phyloP scores from a whole-genome alignment of 2,329 filamentous ascomycete species.

The Clarireedia homoeocarpa region DNA sequence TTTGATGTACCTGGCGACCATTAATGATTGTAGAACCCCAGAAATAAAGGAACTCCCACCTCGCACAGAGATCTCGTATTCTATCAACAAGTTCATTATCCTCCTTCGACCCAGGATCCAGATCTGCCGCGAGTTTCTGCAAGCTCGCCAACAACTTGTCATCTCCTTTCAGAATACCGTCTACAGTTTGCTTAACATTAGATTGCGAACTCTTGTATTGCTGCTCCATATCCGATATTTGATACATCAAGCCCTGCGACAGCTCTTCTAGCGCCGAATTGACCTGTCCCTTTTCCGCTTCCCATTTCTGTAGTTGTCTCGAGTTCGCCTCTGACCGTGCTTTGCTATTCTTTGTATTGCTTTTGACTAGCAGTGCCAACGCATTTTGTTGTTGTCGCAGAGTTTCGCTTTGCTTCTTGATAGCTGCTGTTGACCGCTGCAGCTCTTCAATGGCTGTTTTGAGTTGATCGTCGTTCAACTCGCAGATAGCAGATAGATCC shows the following conservation, averaged over 20 bases:
- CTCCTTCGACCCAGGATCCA: constrained; percentile 44
- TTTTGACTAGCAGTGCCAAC: constrained; percentile 44
- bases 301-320: constrained; percentile 34
- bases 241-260: constrained; percentile 39
- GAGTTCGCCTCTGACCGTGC: constrained; percentile 33
- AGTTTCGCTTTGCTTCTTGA: constrained; percentile 55
- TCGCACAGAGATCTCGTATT: constrained; percentile 52
- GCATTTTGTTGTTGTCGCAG: constrained; percentile 56
- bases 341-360: constrained; percentile 30
- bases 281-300: constrained; percentile 35
- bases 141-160: constrained; percentile 58
- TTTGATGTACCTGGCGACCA: constrained; percentile 42
- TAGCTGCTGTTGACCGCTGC: constrained; percentile 54
- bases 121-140: constrained; percentile 56
- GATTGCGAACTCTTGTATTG: constrained; percentile 39
- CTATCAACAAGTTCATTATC: constrained; percentile 46
- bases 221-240: constrained; percentile 42
- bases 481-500: constrained; percentile 40
- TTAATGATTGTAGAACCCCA: constrained; percentile 1
- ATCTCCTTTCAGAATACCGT: constrained; percentile 48
- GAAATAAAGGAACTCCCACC: constrained; percentile 26
- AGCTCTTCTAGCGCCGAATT: constrained; percentile 40
- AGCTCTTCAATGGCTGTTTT: constrained; percentile 54
- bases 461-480: constrained; percentile 52
- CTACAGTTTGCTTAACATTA: constrained; percentile 41